phyloP scores from a whole-genome alignment of 495 filamentous ascomycete species.

The Penicillium lagena region DNA sequence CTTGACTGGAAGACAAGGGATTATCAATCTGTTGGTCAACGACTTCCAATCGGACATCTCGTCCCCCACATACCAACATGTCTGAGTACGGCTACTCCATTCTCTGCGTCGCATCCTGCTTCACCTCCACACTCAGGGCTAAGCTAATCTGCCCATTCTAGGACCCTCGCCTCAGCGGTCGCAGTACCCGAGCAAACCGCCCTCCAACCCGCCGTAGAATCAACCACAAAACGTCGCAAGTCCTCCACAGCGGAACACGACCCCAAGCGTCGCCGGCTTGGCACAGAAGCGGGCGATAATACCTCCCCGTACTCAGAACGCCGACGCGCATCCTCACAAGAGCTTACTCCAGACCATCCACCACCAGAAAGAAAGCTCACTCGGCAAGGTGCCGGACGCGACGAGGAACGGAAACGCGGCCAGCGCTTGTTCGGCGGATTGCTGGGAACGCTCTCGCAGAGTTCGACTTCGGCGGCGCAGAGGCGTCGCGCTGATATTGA shows the following conservation, averaged over 20 bases:
- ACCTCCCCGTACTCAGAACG: slow-evolving; percentile 10
- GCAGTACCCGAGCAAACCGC: slow-evolving; percentile 49
- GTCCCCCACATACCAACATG: slow-evolving; percentile 9
- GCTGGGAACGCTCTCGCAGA: slow-evolving; percentile 82
- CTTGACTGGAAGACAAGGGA: too few relatives aligned
- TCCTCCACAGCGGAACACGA: slow-evolving; percentile 49
- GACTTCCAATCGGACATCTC: too few relatives aligned
- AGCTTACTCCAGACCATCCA: slow-evolving; percentile 16
- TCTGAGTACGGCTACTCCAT: slow-evolving; percentile 20
- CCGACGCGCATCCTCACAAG: slow-evolving; percentile 6
- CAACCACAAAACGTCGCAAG: slow-evolving; percentile 48
- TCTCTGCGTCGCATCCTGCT: not conserved
- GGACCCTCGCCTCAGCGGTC: slow-evolving; percentile 59
- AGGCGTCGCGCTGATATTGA: slow-evolving; percentile 84
- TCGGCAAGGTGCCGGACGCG: slow-evolving; percentile 28
- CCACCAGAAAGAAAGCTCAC: slow-evolving; percentile 39
- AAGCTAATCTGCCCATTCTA: slow-evolving; percentile 1
- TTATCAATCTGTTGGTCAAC: too few relatives aligned
- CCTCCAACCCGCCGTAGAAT: slow-evolving; percentile 19
- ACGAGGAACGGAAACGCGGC: slow-evolving; percentile 81
- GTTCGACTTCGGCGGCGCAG: slow-evolving; percentile 57
- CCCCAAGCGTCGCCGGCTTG: slow-evolving; percentile 50
- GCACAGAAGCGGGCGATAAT: slow-evolving; percentile 19
- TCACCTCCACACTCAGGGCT: not conserved
- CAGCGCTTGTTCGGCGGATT: slow-evolving; percentile 86